phyloP scores from a whole-genome alignment of 2,329 filamentous ascomycete species.

The Trichoderma sp. region DNA sequence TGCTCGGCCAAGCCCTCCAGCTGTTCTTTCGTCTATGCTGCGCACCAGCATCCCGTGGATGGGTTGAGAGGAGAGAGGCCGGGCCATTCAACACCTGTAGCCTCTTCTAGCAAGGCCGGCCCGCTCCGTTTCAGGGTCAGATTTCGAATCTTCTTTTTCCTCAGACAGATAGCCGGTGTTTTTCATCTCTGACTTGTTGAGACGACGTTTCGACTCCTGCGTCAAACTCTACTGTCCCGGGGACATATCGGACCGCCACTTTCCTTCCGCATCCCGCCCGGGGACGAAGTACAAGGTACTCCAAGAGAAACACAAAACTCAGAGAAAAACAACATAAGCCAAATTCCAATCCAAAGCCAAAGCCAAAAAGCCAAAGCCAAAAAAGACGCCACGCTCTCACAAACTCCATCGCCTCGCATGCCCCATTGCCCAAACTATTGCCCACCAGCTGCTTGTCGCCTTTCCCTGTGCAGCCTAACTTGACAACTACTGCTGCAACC shows the following conservation, averaged over 20 bases:
- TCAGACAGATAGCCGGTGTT: neutral
- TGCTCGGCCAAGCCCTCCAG: neutral
- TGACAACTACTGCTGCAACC: neutral
- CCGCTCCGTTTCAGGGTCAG: slow-evolving; percentile 10
- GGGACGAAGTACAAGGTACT: neutral
- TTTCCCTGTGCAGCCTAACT: slow-evolving; percentile 8
- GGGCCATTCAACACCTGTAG: neutral
- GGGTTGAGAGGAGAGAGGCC: slow-evolving; percentile 1
- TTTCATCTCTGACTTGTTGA: neutral
- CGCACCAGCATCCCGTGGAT: neutral
- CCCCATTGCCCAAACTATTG: neutral
- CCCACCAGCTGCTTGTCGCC: neutral
- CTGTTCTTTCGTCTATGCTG: slow-evolving; percentile 8
- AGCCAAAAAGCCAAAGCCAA: neutral
- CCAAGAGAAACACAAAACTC: neutral
- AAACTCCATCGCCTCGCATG: slow-evolving; percentile 11
- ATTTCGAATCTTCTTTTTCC: neutral
- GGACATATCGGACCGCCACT: neutral
- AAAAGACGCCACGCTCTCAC: slow-evolving; percentile 3
- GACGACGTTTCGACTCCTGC: slow-evolving; percentile 8
- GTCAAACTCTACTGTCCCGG: neutral
- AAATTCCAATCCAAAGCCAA: neutral
- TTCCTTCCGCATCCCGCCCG: neutral
- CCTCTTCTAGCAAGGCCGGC: slow-evolving; percentile 9
- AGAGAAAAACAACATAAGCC: neutral